These are phyloP conservation scores for Tulasnella sp. DNA, from an alignment of 768 basidiomycete species.

Conservation along the genomic window DNA sequence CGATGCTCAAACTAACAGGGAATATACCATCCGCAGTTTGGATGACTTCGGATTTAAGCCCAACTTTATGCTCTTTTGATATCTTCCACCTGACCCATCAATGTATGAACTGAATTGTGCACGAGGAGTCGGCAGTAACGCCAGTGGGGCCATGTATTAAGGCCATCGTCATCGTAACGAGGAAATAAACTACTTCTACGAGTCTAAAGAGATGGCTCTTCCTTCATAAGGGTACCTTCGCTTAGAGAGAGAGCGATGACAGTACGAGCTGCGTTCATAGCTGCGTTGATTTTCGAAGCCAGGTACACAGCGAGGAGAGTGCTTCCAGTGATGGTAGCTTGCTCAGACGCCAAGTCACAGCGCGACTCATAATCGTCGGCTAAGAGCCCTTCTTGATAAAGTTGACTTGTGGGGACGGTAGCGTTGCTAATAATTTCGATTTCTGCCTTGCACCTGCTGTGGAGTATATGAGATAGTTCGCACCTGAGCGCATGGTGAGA, in stretches of 20 bases:
- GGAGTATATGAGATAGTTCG: conserved; percentile 71
- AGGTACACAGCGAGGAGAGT: conserved; percentile 2
- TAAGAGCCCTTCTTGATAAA: not conserved
- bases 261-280: no score
- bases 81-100: not conserved
- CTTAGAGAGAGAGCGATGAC: no score
- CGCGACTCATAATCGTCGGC: not conserved
- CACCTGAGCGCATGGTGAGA: conserved; percentile 36
- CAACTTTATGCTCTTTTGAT: not conserved
- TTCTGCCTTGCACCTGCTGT: conserved; percentile 81
- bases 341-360: not conserved
- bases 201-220: no score
- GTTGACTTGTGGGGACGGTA: not conserved
- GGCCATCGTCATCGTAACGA: no score
- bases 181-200: no score
- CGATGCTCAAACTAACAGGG: not conserved
- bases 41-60: not conserved
- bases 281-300: conserved; percentile 1
- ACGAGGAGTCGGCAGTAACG: no score
- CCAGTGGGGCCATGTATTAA: no score
- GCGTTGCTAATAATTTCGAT: conserved; percentile 44
- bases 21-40: not conserved
- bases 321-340: not conserved
- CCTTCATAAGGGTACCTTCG: no score
- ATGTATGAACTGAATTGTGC: no score